phyloP scores from a whole-genome alignment of 345 rosid genomes.

The Adansonia digitata region DNA sequence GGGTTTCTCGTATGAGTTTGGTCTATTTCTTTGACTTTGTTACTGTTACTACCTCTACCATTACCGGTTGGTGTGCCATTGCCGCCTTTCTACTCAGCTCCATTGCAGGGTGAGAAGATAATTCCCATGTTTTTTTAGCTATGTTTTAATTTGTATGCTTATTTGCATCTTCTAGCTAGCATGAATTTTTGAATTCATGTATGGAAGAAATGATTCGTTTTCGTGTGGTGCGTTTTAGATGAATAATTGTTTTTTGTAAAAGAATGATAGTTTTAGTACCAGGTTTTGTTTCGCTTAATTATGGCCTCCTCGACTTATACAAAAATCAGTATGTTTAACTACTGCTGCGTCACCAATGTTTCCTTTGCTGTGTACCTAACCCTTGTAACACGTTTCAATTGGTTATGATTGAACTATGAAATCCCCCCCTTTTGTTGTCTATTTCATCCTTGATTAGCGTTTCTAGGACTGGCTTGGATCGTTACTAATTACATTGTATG shows the following conservation, averaged over 20 bases:
- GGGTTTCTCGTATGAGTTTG: slow-evolving; percentile 75
- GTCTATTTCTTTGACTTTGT: slow-evolving; percentile 85
- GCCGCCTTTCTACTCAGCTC: slow-evolving; percentile 59
- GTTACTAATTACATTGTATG: not conserved
- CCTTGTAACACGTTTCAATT: not conserved
- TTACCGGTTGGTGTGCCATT: slow-evolving; percentile 85
- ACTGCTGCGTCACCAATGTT: no score
- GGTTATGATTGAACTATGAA: not conserved
- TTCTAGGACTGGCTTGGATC: not conserved
- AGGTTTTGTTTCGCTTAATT: not conserved
- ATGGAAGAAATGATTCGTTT: not conserved
- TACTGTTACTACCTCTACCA: slow-evolving; percentile 53
- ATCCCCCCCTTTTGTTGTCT: not conserved
- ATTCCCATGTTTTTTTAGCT: not conserved
- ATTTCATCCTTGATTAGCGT: not conserved
- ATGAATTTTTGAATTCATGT: not conserved
- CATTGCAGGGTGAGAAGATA: slow-evolving; percentile 50
- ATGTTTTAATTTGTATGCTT: not conserved
- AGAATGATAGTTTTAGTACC: not conserved
- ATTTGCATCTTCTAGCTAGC: not conserved
- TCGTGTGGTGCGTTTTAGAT: not conserved
- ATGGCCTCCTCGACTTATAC: not conserved
- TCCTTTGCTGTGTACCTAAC: not conserved
- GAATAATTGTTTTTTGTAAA: not conserved
- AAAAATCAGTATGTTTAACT: not conserved